Evolutionary conservation across 2,329 filamentous ascomycete species (phyloP), one percentile per base, ranked within the genome.

Genomic region (Aspergillus sp.): DNA sequence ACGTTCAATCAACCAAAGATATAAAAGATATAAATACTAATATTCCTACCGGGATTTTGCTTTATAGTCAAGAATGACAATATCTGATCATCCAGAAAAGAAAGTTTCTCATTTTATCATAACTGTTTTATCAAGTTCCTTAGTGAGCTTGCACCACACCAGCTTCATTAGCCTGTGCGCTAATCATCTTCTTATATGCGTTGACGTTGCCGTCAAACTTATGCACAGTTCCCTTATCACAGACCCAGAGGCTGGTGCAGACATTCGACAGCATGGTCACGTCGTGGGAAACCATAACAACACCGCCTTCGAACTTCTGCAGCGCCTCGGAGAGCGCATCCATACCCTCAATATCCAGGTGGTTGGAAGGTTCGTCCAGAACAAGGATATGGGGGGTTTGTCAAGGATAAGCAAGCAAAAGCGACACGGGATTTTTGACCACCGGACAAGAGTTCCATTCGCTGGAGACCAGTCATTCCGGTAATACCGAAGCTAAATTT

Each of bases 281-380:
- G 65, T 98, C 93, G 85, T 98, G 93, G 61, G 88, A 95, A 45
- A 98, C 93, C 90, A 98, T 97, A 59, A 98, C 74, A 44, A 98
- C 90, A 66, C 93, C 93, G 49, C 93, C 93, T 71, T 95, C 80
- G 72, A 97, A 98, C 52, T 84, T 81, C 56, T 82, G 79, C 56
- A 98, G 75, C 11, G 93, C 93, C 28, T 85, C 82, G 5, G 88
- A 85, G 41, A 98, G 75, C 8, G 93, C 91, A 67, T 98, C 93
- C 93, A 98, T 96, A 52, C 93, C 93, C 69, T 98, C 93, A 57
- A 98, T 97, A 81, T 98, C 93, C 59, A 98, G 75, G 69, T 98
- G 93, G 75, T 98, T 98, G 52, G 89, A 95, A 65, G 93, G 93
- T 70, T 98, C 93, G 78, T 98, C 93, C 40, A 98, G 86, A 48